Conservation (phyloP, 106 monocot species). For the Amphibolis antarctica region DNA sequence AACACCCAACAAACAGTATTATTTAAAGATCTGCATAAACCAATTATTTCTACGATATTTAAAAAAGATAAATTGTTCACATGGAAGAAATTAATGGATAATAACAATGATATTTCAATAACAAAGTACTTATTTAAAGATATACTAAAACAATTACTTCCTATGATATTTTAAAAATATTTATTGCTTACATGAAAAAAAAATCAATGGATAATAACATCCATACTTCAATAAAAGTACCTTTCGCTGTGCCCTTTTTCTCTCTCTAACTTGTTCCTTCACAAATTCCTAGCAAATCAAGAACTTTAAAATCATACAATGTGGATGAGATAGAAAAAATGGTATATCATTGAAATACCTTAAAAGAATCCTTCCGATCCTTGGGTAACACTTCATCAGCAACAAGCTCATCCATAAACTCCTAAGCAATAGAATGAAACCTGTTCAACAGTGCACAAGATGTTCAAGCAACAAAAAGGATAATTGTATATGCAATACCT, state of each 20-base stretch:
- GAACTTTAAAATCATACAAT: background rate
- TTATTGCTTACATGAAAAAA: too few relatives aligned
- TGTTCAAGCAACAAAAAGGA: background rate
- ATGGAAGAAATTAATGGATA: too few relatives aligned
- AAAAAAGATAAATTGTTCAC: too few relatives aligned
- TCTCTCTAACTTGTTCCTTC: conserved; percentile 64
- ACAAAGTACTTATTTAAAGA: conserved; percentile 27
- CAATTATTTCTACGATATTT: too few relatives aligned
- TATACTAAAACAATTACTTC: too few relatives aligned
- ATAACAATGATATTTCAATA: too few relatives aligned
- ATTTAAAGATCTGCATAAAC: background rate
- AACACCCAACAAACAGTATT: background rate
- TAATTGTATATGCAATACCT: background rate
- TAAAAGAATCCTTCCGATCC: conserved; percentile 73
- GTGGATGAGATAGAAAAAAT: background rate
- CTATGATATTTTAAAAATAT: too few relatives aligned
- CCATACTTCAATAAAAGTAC: conserved; percentile 13
- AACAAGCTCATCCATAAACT: conserved; percentile 48
- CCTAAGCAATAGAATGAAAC: conserved; percentile 24
- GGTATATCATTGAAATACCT: conserved; percentile 26
- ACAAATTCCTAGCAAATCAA: conserved; percentile 47
- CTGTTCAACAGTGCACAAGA: background rate
- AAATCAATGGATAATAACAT: too few relatives aligned
- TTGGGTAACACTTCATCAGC: conserved; percentile 47
- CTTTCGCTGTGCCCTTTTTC: conserved; percentile 57